Conservation (phyloP, 345 rosid genomes). For the Salix purpurea region DNA sequence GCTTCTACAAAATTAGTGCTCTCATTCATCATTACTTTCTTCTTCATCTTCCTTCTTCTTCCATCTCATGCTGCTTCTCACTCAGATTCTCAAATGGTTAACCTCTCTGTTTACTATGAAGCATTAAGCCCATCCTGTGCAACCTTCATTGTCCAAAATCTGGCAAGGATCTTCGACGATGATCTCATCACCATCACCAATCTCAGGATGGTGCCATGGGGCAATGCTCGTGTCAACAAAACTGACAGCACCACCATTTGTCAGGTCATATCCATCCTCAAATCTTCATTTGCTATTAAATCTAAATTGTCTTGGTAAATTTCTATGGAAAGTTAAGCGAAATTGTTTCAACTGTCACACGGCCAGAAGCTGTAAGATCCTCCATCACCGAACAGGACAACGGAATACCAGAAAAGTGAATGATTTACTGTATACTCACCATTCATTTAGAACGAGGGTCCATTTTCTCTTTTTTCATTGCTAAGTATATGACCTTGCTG, state of each 20-base stretch:
- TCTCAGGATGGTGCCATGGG: constrained; percentile 50
- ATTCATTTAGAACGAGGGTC: constrained; percentile 2
- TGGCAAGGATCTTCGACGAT: constrained; percentile 28
- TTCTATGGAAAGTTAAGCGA: too few species aligned
- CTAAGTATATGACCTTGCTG: background rate
- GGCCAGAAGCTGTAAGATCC: background rate
- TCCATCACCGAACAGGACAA: too few species aligned
- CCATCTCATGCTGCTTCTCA: constrained; percentile 15
- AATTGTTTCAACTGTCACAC: too few species aligned
- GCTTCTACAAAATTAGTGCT: constrained; percentile 5
- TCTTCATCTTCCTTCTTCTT: constrained; percentile 6
- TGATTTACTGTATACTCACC: constrained; percentile 8
- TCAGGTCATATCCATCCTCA: constrained; percentile 21
- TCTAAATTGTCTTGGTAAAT: background rate
- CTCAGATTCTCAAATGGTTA: constrained; percentile 23
- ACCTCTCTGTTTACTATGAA: constrained; percentile 42
- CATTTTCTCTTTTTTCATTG: constrained; percentile 5
- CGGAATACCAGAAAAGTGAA: background rate
- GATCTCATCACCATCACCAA: constrained; percentile 36
- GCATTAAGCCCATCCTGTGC: constrained; percentile 27
- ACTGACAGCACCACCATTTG: constrained; percentile 21
- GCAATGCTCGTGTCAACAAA: constrained; percentile 23
- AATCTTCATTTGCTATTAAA: background rate
- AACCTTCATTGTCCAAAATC: constrained; percentile 30
- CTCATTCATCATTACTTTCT: background rate